phyloP scores from a whole-genome alignment of 2,329 filamentous ascomycete genomes.

The Nakataea oryzae region DNA sequence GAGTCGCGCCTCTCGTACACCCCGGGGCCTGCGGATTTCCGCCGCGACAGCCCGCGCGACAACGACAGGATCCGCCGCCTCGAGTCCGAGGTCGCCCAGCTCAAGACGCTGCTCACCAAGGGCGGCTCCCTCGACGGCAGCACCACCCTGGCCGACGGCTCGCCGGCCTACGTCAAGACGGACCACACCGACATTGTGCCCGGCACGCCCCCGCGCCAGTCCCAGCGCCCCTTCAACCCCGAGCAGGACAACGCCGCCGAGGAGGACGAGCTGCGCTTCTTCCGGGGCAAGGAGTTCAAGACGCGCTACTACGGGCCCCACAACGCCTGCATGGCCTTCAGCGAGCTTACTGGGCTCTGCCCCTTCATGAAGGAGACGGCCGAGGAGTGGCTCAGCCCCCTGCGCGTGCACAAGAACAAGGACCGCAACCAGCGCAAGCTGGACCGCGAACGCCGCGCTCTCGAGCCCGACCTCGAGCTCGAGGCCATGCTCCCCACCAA shows the following conservation, averaged over 20 bases:
- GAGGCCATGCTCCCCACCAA: slow-evolving; percentile 32
- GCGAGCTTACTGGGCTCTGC: slow-evolving; percentile 45
- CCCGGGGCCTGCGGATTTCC: slow-evolving; percentile 20
- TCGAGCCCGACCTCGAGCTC: slow-evolving; percentile 34
- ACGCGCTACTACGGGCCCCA: slow-evolving; percentile 50
- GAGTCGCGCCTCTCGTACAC: slow-evolving; percentile 29
- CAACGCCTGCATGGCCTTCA: slow-evolving; percentile 50
- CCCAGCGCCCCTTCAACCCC: slow-evolving; percentile 17
- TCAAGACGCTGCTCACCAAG: slow-evolving; percentile 35
- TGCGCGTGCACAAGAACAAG: slow-evolving; percentile 42
- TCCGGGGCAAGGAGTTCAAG: slow-evolving; percentile 48
- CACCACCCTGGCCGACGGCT: slow-evolving; percentile 12
- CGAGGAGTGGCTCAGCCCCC: slow-evolving; percentile 48
- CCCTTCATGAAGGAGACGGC: slow-evolving; percentile 54
- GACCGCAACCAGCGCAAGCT: slow-evolving; percentile 42
- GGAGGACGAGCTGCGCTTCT: slow-evolving; percentile 44
- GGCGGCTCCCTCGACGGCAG: slow-evolving; percentile 13
- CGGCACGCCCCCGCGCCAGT: slow-evolving; percentile 11
- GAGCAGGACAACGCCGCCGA: slow-evolving; percentile 24
- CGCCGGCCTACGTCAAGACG: slow-evolving; percentile 10
- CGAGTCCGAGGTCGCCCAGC: slow-evolving; percentile 47
- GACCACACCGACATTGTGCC: slow-evolving; percentile 13
- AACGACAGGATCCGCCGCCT: slow-evolving; percentile 48
- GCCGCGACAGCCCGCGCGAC: slow-evolving; percentile 33
- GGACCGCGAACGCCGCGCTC: slow-evolving; percentile 38